These are phyloP conservation scores for Lophium mytilinum DNA, from an alignment of 495 filamentous ascomycete genomes.

Conservation along the genomic window DNA sequence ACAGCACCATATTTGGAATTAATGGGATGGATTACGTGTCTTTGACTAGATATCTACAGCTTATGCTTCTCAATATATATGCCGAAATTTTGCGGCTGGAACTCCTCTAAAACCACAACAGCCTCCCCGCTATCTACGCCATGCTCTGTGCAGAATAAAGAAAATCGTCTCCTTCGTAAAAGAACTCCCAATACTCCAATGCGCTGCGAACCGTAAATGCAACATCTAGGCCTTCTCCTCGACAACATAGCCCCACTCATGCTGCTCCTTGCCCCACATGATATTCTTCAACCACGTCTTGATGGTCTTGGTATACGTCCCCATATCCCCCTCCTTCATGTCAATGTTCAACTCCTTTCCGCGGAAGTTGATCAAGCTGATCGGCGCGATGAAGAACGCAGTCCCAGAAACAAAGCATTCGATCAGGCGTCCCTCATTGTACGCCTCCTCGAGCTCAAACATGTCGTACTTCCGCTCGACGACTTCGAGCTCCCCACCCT, in stretches of 20 bases:
- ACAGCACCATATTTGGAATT: too few species aligned
- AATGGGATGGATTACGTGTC: too few species aligned
- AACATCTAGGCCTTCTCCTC: conserved; percentile 41
- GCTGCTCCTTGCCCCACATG: conserved; percentile 75
- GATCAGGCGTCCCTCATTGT: conserved; percentile 64
- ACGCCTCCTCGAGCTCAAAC: conserved; percentile 63
- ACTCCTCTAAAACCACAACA: too few species aligned
- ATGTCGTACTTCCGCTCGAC: conserved; percentile 78
- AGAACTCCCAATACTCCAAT: too few species aligned
- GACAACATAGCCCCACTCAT: conserved; percentile 74
- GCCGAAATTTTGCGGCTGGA: too few species aligned
- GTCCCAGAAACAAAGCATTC: conserved; percentile 86
- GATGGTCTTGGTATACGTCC: conserved; percentile 56
- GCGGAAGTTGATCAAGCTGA: conserved; percentile 64
- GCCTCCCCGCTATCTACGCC: too few species aligned
- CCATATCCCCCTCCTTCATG: conserved; percentile 50
- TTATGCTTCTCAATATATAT: too few species aligned
- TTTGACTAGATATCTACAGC: too few species aligned
- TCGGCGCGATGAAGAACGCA: conserved; percentile 77
- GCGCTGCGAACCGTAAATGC: not conserved
- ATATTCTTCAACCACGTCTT: conserved; percentile 75
- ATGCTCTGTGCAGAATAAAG: too few species aligned
- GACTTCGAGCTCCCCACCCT: conserved; percentile 47
- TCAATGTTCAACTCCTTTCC: conserved; percentile 60
- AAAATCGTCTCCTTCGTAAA: too few species aligned